Conservation (phyloP, 257 asterid genomes). For the Handroanthus guayacan region DNA sequence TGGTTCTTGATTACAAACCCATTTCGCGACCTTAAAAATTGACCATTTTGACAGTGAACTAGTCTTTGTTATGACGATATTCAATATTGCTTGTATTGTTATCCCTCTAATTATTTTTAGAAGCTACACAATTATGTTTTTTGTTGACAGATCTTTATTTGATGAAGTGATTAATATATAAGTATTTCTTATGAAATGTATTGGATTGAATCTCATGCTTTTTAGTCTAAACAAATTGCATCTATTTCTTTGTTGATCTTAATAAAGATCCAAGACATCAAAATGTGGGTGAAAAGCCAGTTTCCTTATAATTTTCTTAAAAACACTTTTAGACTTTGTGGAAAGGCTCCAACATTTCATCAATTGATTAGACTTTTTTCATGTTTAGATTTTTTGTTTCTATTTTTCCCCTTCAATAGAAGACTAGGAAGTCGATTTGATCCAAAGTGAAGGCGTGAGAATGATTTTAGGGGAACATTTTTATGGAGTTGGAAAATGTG, state of each 20-base stretch:
- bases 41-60: constrained; percentile 50
- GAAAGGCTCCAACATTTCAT: no score
- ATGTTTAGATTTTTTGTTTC: no score
- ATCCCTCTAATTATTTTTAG: constrained; percentile 49
- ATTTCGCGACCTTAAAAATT: constrained; percentile 34
- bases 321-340: no score
- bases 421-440: no score
- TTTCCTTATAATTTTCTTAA: no score
- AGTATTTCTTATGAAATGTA: constrained; percentile 27
- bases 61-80: constrained; percentile 47
- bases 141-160: constrained; percentile 46
- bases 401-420: no score
- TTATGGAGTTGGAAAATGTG: no score
- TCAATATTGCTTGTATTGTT: constrained; percentile 54
- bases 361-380: no score
- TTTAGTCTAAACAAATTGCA: neutral
- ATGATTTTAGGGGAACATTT: no score
- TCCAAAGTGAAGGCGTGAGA: no score
- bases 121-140: constrained; percentile 46
- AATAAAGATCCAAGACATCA: no score
- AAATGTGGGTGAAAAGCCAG: no score
- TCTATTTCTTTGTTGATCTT: neutral
- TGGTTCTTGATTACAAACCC: constrained; percentile 59
- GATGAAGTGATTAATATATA: constrained; percentile 43
- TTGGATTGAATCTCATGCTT: constrained; percentile 30